phyloP scores from a whole-genome alignment of 345 rosid species.

The Lumnitzera racemosa region DNA sequence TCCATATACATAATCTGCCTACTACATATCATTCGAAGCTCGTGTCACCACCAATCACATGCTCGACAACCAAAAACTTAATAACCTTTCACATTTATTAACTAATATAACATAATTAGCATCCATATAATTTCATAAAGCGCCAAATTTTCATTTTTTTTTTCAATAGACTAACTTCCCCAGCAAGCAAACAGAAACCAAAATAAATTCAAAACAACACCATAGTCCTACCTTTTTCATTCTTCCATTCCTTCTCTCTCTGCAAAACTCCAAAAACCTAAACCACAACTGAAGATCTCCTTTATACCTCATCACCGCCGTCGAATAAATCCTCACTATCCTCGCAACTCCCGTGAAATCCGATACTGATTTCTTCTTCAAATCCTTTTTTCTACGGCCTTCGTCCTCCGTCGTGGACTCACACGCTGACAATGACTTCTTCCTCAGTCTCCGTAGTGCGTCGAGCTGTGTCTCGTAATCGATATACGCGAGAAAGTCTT shows the following conservation, averaged over 20 bases:
- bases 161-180: background rate
- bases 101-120: too few relatives aligned
- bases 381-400: slow-evolving; percentile 13
- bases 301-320: slow-evolving; percentile 66
- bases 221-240: slow-evolving; percentile 62
- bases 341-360: slow-evolving; percentile 61
- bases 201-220: background rate
- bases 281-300: slow-evolving; percentile 91
- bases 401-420: slow-evolving; percentile 21
- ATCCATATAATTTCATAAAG: too few relatives aligned
- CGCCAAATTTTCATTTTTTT: background rate
- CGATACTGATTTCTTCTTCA: slow-evolving; percentile 44
- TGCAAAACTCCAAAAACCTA: slow-evolving; percentile 75
- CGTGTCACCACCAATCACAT: too few relatives aligned
- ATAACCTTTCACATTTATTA: too few relatives aligned
- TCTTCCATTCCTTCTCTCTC: slow-evolving; percentile 61
- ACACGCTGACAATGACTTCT: slow-evolving; percentile 31
- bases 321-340: slow-evolving; percentile 60
- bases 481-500: slow-evolving; percentile 70
- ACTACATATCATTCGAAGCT: too few relatives aligned
- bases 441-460: slow-evolving; percentile 61
- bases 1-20: too few relatives aligned
- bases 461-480: slow-evolving; percentile 79
- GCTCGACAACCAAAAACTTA: too few relatives aligned
- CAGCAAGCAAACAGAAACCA: background rate